Evolutionary conservation across 1,284 basidiomycete genomes (phyloP), one percentile per base, ranked within the genome.

Genomic region (Laetiporus sulphureus): DNA sequence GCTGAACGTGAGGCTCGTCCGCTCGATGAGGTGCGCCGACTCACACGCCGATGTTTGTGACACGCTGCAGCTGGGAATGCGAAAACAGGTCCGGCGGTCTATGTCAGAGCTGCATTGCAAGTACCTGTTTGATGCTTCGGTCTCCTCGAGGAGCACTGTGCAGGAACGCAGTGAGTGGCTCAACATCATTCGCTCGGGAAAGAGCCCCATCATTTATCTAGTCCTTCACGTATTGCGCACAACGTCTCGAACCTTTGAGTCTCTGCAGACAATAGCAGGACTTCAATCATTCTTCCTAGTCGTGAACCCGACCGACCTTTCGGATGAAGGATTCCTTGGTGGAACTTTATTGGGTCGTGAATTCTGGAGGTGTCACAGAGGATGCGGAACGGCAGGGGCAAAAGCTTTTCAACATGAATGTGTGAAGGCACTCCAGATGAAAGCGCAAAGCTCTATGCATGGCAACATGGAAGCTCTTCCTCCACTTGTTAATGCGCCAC

Each of bases 231-330:
- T 72, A 27, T 68, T 81, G 19, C 59, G 62, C 32, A 61, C 69
- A 37, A 62, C 71, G 2, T 80, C 77, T 19, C 63, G 61, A 25
- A 63, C 67, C 18, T 60, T 82, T 10, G 77, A 81, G 52, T 67
- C 71, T 6, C 60, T 82, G 3, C 61, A 65, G 22, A 59, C 58
- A 5, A 59, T 69, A 10, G 64, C 71, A 11, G 75, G 75, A 1
- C 58, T 75, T 7, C 75, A 83, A 36, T 77, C 79, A 0, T 77
- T 82, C 51, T 50, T 82, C 36, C 67, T 83, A 3, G 74, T 75
- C 1, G 70, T 82, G 29, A 70, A 80, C 50, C 75, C 77, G 1
- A 50, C 52, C 19, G 65, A 73, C 47, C 50, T 62, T 11, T 45
- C 57, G 2, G 72, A 77, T 53, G 58, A 62, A 31, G 75, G 76